Base-by-base conservation (phyloP, 2,329 filamentous ascomycete species). In the Pseudocercospora ulei region DNA sequence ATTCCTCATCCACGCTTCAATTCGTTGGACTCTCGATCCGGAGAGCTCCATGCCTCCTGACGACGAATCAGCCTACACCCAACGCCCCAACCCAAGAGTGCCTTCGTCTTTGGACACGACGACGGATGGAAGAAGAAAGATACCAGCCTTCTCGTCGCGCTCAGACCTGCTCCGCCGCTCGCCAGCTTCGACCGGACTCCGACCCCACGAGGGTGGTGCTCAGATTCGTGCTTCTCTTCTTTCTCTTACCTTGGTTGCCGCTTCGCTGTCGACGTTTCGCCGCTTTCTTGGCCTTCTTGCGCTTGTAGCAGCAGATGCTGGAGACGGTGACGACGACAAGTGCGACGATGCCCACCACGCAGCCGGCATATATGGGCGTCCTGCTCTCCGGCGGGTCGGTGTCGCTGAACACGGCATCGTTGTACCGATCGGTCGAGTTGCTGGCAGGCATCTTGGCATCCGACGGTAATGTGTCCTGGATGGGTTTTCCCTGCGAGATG, bases 41-140 rank as follows among this genome's bases (percentile, higher is more conserved):
- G 30, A 33, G 19, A 33, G 30, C 30, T 33, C 30, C 18, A 33
- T 20, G 30, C 30, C 30, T 22, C 30, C 30, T 33, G 30, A 33
- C 11, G 30, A 23, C 4, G 12, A 29, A 33, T 33, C 30, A 33
- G 30, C 30, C 18, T 22, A 33, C n/a, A 23, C 17, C 29, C 29
- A 33, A 22, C 29, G 29, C n/a, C 29, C 29, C 16, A 7, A 5
- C n/a, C n/a, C 17, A 12, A n/a, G 8, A 19, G 12, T 19, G n/a
- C 14, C 17, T 16, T 18, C n/a, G n/a, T n/a, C 30, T 19, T 33
- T 22, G 14, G n/a, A 22, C 23, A 33, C 18, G n/a, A 23, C 24
- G 12, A 26, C 8, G 12, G 24, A 22, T 1, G 16, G n/a, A 8
- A 16, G 16, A 18, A 30, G 28, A 19, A 33, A 14, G 18, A 33